These are phyloP conservation scores for Pseudogymnoascus sp. DNA, from an alignment of 2,329 filamentous ascomycete genomes.

Conservation along the genomic window DNA sequence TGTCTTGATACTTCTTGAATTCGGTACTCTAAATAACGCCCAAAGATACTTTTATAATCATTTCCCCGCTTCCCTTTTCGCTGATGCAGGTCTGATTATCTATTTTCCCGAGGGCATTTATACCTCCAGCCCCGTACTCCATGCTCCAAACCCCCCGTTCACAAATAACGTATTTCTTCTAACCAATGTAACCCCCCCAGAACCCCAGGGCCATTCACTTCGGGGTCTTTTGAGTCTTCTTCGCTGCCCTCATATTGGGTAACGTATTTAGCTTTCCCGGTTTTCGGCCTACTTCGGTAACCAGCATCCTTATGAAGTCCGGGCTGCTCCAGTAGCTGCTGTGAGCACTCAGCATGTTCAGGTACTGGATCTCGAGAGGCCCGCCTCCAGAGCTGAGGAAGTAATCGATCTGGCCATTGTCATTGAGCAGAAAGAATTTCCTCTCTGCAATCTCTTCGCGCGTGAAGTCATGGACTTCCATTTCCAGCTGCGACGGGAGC, in stretches of 20 bases:
- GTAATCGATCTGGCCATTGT: constrained; percentile 94
- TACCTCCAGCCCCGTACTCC: not conserved
- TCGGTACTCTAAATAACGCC: not conserved
- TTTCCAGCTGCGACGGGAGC: constrained; percentile 64
- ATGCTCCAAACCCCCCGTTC: not conserved
- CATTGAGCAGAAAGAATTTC: constrained; percentile 79
- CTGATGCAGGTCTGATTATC: not conserved
- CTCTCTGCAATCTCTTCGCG: constrained; percentile 88
- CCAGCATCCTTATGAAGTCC: constrained; percentile 86
- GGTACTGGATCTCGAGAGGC: constrained; percentile 85
- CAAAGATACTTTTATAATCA: not conserved
- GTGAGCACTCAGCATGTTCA: constrained; percentile 95
- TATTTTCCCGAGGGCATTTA: not conserved
- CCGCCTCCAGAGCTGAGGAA: constrained; percentile 78
- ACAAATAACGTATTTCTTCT: not conserved
- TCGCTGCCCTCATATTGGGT: constrained; percentile 51
- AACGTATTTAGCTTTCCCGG: constrained; percentile 57
- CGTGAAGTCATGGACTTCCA: constrained; percentile 92
- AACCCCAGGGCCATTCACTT: not conserved
- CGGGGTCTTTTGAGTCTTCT: constrained; percentile 27
- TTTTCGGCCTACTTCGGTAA: constrained; percentile 74
- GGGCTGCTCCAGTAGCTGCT: constrained; percentile 84
- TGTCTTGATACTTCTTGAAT: not conserved
- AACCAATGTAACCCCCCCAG: not conserved
- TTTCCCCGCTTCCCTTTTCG: not conserved